Conservation (phyloP, 148 eudicot genomes). For the Cornus suecica region DNA sequence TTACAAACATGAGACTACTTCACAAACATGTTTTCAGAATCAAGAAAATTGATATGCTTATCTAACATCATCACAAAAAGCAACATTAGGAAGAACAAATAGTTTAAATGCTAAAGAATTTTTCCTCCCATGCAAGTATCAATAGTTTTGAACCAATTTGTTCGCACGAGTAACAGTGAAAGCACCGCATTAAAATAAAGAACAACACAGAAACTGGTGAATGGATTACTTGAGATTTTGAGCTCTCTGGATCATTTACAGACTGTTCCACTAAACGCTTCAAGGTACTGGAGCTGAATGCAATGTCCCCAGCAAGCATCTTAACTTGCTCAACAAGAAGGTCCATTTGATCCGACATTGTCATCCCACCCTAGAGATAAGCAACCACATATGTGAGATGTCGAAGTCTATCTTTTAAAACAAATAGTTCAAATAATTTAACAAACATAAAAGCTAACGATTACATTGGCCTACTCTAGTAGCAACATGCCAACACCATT, state of each 20-base stretch:
- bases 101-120: background rate
- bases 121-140: background rate
- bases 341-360: conserved; percentile 88
- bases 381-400: conserved; percentile 7
- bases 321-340: conserved; percentile 95
- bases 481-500: background rate
- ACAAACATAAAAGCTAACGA: background rate
- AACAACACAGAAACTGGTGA: conserved; percentile 4
- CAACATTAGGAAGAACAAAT: background rate
- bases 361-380: conserved; percentile 53
- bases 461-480: background rate
- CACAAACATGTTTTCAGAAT: no score
- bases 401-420: background rate
- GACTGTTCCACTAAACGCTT: conserved; percentile 93
- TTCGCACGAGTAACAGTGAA: background rate
- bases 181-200: background rate
- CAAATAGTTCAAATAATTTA: background rate
- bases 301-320: conserved; percentile 99
- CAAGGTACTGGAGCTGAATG: conserved; percentile 88
- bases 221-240: conserved; percentile 63
- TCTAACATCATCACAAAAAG: background rate
- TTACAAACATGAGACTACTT: no score
- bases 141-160: background rate
- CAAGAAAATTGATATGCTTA: no score
- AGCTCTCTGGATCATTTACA: conserved; percentile 71